Base-by-base conservation (phyloP, 2,329 filamentous ascomycete genomes). In the Clarireedia hainanense region DNA sequence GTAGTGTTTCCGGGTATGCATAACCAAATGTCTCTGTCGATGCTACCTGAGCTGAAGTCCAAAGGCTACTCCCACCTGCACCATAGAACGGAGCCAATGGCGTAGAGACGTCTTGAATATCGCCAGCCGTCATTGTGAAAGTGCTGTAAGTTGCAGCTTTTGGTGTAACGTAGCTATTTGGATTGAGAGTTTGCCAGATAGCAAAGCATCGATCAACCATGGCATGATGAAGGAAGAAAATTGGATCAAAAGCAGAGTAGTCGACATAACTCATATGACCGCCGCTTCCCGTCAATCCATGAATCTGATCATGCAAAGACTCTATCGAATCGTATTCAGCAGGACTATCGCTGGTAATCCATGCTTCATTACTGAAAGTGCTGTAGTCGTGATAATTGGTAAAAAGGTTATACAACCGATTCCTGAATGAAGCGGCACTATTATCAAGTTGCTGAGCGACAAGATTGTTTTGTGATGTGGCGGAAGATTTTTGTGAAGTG, bases 341-440 rank as follows among this genome's bases (percentile, higher is more conserved):
- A 6, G 59, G 57, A 39, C 76, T 70, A 48, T 75, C 73, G 14
- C 72, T 72, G 4, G 71, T 68, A n/a, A 76, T 75, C 78, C 80
- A 85, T 1, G 78, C 80, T 66, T 88, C 83, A 65, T 85, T 91
- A 63, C 84, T 84, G 66, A 90, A 88, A 15, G 79, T 74, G 15
- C 80, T 80, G 66, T 84, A 89, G 61, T 88, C 80, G 47, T 79
- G 74, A 66, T 88, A 89, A 57, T 79, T 81, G 7, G 84, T 81
- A 59, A 88, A 80, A 1, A 90, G 74, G 51, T 81, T 84, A 63
- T 84, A 86, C 1, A 91, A 74, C 12, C 88, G 78, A 60, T 82
- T 76, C 64, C 83, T 79, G 39, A 84, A 75, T 14, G 76, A 76
- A 2, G 73, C 69, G 5, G 81, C 74, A 58, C 78, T 80, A 26